Evolutionary conservation across 2,329 filamentous ascomycete genomes (phyloP).

Genomic region (Falciphora oryzae): DNA sequence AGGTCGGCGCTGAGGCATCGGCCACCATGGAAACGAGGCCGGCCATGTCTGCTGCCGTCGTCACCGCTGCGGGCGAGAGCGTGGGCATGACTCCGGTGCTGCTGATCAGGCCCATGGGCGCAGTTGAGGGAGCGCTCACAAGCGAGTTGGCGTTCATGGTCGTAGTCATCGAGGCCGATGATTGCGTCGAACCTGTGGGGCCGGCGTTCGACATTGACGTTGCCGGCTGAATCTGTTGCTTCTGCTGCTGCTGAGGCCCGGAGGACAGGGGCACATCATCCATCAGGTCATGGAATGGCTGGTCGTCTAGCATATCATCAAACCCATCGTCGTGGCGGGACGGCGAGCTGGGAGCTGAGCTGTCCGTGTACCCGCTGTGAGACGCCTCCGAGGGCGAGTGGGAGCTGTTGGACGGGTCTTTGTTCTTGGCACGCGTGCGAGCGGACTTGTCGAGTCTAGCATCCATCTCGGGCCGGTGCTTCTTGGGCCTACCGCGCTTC

Average conservation of each 20-base stretch:
- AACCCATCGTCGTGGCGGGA: slow-evolving; percentile 32
- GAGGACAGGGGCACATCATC: slow-evolving; percentile 26
- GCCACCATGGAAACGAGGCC: slow-evolving; percentile 21
- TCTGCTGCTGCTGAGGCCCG: neutral
- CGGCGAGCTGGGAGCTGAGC: slow-evolving; percentile 49
- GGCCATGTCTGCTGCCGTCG: slow-evolving; percentile 15
- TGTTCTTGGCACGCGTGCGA: slow-evolving; percentile 49
- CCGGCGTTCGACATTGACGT: neutral
- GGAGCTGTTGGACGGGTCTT: slow-evolving; percentile 26
- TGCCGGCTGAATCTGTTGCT: neutral
- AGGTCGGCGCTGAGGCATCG: slow-evolving; percentile 19
- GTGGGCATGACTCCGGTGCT: neutral
- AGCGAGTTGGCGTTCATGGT: slow-evolving; percentile 33
- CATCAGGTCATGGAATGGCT: slow-evolving; percentile 33
- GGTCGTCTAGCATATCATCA: slow-evolving; percentile 32
- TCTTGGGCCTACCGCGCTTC: slow-evolving; percentile 59
- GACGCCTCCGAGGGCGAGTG: slow-evolving; percentile 41
- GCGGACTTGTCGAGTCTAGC: slow-evolving; percentile 52
- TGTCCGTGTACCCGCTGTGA: slow-evolving; percentile 51
- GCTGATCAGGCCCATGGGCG: slow-evolving; percentile 27
- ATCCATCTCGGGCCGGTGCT: slow-evolving; percentile 53
- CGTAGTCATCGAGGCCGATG: slow-evolving; percentile 18
- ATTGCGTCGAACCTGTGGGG: neutral
- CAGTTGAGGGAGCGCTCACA: slow-evolving; percentile 27
- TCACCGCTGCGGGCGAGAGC: neutral